Percentiles rank a stretch among this genome's conserved stretches.
Evolutionary conservation across 148 eudicot genomes (phyloP).

Genomic region (Rhododendron henanense): DNA sequence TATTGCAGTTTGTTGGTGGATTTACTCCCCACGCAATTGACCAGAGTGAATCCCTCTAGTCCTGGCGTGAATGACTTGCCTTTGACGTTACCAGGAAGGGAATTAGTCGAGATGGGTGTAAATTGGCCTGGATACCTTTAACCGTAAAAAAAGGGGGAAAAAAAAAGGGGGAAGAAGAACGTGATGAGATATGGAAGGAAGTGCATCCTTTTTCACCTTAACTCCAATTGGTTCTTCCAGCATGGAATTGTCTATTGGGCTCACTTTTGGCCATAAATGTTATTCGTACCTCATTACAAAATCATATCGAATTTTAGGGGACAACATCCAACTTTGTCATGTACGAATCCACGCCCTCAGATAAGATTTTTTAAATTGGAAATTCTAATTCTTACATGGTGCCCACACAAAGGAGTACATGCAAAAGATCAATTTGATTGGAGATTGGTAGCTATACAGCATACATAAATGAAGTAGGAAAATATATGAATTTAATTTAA

Average conservation of each 20-base stretch:
- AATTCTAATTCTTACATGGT: background rate
- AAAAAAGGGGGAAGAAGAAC: background rate
- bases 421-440: background rate
- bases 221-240: constrained; percentile 9
- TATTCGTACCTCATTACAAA: constrained; percentile 5
- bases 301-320: constrained; percentile 17
- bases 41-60: too few species aligned
- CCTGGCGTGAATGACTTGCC: background rate
- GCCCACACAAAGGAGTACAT: background rate
- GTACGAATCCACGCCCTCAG: constrained; percentile 7
- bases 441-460: too few species aligned
- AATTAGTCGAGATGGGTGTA: too few species aligned
- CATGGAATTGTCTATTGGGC: background rate
- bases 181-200: background rate
- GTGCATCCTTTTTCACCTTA: constrained; percentile 7
- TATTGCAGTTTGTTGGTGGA: background rate
- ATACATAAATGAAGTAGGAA: too few species aligned
- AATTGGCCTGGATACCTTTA: too few species aligned
- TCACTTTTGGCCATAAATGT: background rate
- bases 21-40: background rate
- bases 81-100: too few species aligned
- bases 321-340: constrained; percentile 7
- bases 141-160: too few species aligned
- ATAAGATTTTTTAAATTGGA: background rate
- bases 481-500: background rate